These are phyloP conservation scores for Elsinoe necatrix DNA, from an alignment of 2,329 filamentous ascomycete species.

Conservation along the genomic window DNA sequence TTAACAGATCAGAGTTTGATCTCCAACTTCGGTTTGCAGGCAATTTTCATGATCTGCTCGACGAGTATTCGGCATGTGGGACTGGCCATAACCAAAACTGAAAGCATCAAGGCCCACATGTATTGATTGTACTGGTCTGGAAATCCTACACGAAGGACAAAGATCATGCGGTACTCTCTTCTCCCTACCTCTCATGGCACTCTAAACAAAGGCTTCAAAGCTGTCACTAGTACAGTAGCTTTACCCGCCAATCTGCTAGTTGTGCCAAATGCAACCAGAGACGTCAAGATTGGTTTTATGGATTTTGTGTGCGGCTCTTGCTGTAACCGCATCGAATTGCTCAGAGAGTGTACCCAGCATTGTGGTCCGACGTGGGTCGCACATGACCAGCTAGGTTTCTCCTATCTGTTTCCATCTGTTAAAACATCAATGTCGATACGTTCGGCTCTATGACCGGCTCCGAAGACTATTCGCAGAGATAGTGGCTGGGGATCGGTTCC, in stretches of 20 bases:
- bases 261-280: not conserved
- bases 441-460: not conserved
- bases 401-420: not conserved
- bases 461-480: not conserved
- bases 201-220: too few species aligned
- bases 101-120: not conserved
- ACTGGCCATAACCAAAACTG: constrained; percentile 1
- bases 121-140: not conserved
- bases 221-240: not conserved
- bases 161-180: too few species aligned
- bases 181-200: too few species aligned
- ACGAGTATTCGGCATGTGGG: constrained; percentile 5
- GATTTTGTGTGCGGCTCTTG: not conserved
- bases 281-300: not conserved
- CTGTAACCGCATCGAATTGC: not conserved
- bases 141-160: not conserved
- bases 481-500: not conserved
- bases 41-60: constrained; percentile 9
- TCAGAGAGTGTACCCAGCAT: not conserved
- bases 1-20: constrained; percentile 2
- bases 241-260: not conserved
- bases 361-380: not conserved
- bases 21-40: constrained; percentile 9
- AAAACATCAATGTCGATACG: not conserved
- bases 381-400: not conserved